A percentile compares a stretch with the other conserved stretches of the same genome.
Evolutionary conservation across 306 rosid species (phyloP).

Genomic region (Argentina anserina): DNA sequence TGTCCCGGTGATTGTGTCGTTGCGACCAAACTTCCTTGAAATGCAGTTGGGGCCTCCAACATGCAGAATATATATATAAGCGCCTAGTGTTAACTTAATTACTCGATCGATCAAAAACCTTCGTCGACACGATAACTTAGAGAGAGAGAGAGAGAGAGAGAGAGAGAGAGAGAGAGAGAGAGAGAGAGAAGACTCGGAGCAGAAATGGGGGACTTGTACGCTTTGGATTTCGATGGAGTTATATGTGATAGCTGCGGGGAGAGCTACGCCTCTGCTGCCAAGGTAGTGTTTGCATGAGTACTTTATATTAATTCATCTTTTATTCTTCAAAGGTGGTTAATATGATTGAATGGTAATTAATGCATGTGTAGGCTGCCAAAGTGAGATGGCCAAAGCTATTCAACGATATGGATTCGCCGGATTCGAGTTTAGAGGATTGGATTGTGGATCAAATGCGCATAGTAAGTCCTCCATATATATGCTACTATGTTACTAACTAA

Average conservation of each 20-base stretch:
- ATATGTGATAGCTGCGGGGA: conserved; percentile 92
- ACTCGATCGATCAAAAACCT: no score
- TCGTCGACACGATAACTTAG: background rate
- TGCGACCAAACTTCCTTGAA: background rate
- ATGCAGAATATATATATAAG: no score
- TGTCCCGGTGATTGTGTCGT: no score
- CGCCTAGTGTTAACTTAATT: background rate
- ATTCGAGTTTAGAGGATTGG: conserved; percentile 62
- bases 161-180: no score
- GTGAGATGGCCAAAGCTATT: conserved; percentile 71
- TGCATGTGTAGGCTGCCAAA: conserved; percentile 77
- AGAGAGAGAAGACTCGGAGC: background rate
- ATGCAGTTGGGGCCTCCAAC: background rate
- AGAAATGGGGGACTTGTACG: conserved; percentile 77
- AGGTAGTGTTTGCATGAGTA: conserved; percentile 38
- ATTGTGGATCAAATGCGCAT: conserved; percentile 68
- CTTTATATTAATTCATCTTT: no score
- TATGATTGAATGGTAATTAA: conserved; percentile 27
- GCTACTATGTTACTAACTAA: no score
- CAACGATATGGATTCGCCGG: conserved; percentile 64
- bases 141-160: background rate
- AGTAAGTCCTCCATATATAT: conserved; percentile 38
- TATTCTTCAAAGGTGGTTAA: background rate
- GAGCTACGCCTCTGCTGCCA: conserved; percentile 75
- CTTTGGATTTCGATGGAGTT: conserved; percentile 90